phyloP scores from a whole-genome alignment of 768 basidiomycete genomes.

The Suillus americanus region DNA sequence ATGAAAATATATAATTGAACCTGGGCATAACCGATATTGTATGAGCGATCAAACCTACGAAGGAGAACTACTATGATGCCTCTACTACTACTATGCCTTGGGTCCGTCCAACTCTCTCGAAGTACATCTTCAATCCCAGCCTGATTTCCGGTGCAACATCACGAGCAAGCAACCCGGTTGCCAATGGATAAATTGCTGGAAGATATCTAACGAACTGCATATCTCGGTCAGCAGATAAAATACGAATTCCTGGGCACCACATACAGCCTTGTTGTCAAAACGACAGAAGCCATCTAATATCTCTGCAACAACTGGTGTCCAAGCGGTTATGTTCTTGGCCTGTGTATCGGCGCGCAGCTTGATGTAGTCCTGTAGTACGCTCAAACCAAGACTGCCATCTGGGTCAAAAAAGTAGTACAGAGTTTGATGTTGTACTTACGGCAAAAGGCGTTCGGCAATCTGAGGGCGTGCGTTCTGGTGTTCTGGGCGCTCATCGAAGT shows the following conservation, averaged over 20 bases:
- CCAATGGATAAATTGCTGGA: conserved; percentile 87
- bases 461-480: conserved; percentile 82
- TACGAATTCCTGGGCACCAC: conserved; percentile 30
- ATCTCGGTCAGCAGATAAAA: conserved; percentile 8
- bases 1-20: conserved; percentile 19
- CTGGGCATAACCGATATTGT: conserved; percentile 13
- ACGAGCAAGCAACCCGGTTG: conserved; percentile 79
- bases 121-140: conserved; percentile 73
- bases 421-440: conserved; percentile 45
- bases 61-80: conserved; percentile 37
- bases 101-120: conserved; percentile 73
- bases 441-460: conserved; percentile 70
- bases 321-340: conserved; percentile 91
- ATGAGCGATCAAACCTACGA: conserved; percentile 18
- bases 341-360: conserved; percentile 88
- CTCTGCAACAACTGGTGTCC: conserved; percentile 99
- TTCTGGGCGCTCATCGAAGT: conserved; percentile 85
- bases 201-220: conserved; percentile 83
- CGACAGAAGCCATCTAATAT: conserved; percentile 86
- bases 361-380: conserved; percentile 88
- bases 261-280: conserved; percentile 88
- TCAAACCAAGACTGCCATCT: conserved; percentile 70
- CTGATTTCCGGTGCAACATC: conserved; percentile 86
- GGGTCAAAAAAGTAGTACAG: conserved; percentile 2
- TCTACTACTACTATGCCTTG: conserved; percentile 78